These are phyloP conservation scores for Daldinia childiae DNA, from an alignment of 495 filamentous ascomycete genomes.

Conservation along the genomic window DNA sequence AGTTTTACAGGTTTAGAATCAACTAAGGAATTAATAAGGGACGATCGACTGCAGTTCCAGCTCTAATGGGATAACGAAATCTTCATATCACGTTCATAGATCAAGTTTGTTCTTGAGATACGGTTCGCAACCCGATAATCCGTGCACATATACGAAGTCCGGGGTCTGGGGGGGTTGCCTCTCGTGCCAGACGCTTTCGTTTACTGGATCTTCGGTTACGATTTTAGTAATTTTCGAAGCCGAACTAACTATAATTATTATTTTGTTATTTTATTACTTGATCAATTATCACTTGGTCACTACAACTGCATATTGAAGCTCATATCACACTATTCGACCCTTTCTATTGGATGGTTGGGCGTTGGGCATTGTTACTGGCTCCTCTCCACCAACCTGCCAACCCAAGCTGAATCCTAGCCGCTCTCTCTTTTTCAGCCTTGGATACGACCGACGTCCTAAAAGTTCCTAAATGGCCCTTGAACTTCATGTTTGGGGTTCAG, in stretches of 20 bases:
- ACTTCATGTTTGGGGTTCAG: constrained; percentile 92
- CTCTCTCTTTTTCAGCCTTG: not conserved
- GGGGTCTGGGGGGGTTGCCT: not conserved
- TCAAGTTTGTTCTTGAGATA: constrained; percentile 21
- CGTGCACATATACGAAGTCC: not conserved
- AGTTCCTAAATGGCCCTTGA: constrained; percentile 66
- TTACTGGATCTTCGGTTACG: constrained; percentile 9
- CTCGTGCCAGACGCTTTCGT: constrained; percentile 5
- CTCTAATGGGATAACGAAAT: constrained; percentile 31
- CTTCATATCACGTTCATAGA: constrained; percentile 25
- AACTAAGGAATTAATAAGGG: constrained; percentile 12
- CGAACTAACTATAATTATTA: not conserved
- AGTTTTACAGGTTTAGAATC: constrained; percentile 21
- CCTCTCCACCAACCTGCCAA: not conserved
- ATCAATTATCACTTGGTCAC: not conserved
- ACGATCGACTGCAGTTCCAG: constrained; percentile 29
- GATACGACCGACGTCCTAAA: not conserved
- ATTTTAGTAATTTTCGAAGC: not conserved
- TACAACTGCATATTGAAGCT: not conserved
- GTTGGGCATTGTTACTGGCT: not conserved
- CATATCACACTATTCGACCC: not conserved
- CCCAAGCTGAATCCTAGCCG: not conserved
- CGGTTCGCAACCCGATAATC: constrained; percentile 20
- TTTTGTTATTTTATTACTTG: no score
- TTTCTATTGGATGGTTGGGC: not conserved